phyloP scores from a whole-genome alignment of 352 stramenopile species.

The Aphanomyces cochlioides region DNA sequence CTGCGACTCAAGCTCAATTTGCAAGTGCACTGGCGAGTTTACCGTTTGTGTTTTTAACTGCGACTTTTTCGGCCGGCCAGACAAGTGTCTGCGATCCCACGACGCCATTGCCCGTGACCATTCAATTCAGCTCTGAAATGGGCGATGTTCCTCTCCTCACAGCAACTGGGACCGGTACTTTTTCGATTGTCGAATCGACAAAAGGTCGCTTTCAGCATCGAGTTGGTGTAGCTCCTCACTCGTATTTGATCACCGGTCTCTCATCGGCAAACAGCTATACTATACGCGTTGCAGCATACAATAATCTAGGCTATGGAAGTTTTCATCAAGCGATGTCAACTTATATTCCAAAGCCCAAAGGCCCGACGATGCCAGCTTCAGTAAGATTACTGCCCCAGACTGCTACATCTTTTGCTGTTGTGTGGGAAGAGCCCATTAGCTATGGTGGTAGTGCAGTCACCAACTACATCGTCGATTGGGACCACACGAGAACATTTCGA shows the following conservation, averaged over 20 bases:
- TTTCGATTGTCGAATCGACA: slow-evolving; percentile 38
- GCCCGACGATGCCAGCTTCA: slow-evolving; percentile 63
- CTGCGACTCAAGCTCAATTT: slow-evolving; percentile 40
- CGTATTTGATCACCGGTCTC: slow-evolving; percentile 79
- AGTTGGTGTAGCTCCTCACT: slow-evolving; percentile 75
- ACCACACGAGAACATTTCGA: slow-evolving; percentile 83
- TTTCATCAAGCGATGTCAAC: slow-evolving; percentile 49
- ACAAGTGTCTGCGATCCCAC: slow-evolving; percentile 46
- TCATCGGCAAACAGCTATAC: slow-evolving; percentile 74
- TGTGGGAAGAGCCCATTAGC: slow-evolving; percentile 72
- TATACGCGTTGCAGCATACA: slow-evolving; percentile 91
- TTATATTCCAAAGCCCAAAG: slow-evolving; percentile 40
- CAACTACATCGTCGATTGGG: slow-evolving; percentile 94
- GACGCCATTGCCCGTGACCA: slow-evolving; percentile 38
- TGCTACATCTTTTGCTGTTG: slow-evolving; percentile 43
- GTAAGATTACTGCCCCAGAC: slow-evolving; percentile 70
- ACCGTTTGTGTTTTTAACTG: slow-evolving; percentile 54
- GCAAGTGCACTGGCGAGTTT: slow-evolving; percentile 53
- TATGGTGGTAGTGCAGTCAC: slow-evolving; percentile 76
- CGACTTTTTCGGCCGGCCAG: slow-evolving; percentile 41
- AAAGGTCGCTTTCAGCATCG: slow-evolving; percentile 57
- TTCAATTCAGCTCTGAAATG: slow-evolving; percentile 51
- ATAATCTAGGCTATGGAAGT: slow-evolving; percentile 87
- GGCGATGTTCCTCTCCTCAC: slow-evolving; percentile 49
- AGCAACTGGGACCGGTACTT: slow-evolving; percentile 9